phyloP scores from a whole-genome alignment of 106 monocot genomes.

The Gastrodia elata region DNA sequence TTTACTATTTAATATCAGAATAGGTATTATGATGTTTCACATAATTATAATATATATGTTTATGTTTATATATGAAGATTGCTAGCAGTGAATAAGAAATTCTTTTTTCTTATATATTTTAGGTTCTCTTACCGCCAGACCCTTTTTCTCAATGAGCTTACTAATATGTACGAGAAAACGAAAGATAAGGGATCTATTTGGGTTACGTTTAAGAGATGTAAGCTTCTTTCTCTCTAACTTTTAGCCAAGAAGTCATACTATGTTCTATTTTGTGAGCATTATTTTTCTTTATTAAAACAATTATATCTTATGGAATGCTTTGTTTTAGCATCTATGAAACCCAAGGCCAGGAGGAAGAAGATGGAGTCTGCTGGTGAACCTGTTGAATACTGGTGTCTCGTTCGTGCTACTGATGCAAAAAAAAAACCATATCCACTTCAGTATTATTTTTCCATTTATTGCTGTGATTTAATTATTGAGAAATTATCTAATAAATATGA shows the following conservation, averaged over 20 bases:
- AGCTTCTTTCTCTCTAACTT: slow-evolving; percentile 1
- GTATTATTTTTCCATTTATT: slow-evolving; percentile 24
- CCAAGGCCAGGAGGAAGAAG: slow-evolving; percentile 49
- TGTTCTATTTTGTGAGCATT: neutral
- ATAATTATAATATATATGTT: no score
- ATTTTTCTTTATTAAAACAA: neutral
- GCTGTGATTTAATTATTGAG: neutral
- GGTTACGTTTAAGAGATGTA: slow-evolving; percentile 89
- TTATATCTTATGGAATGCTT: slow-evolving; percentile 1
- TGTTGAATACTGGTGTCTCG: slow-evolving; percentile 72
- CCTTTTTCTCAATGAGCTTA: slow-evolving; percentile 88
- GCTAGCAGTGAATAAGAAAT: no score
- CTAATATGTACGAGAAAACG: slow-evolving; percentile 65
- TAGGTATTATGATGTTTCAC: no score
- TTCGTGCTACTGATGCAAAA: slow-evolving; percentile 91
- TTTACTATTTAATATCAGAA: no score
- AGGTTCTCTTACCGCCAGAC: slow-evolving; percentile 77
- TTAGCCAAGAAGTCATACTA: neutral
- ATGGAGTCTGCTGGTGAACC: slow-evolving; percentile 41
- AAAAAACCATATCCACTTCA: slow-evolving; percentile 77
- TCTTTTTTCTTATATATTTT: slow-evolving; percentile 3
- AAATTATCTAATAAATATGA: no score
- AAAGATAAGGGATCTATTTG: slow-evolving; percentile 86
- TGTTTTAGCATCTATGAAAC: slow-evolving; percentile 52
- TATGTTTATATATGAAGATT: no score